These are phyloP conservation scores for Eremothecium gossypii DNA, from an alignment of 1,139 yeast species.

Conservation along the genomic window DNA sequence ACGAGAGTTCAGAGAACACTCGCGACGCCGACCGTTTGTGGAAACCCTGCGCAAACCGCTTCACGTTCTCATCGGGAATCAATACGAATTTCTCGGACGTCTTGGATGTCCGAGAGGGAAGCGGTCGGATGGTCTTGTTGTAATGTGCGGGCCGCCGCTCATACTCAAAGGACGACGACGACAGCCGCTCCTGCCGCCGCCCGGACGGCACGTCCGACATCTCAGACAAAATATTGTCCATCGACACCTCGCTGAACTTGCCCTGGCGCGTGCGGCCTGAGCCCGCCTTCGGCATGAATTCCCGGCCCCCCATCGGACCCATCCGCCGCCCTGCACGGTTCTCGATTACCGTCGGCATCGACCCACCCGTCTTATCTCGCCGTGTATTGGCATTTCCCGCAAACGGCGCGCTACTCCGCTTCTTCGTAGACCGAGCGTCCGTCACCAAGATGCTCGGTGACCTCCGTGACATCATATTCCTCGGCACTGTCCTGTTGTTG, in stretches of 20 bases:
- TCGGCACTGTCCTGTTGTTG: background rate
- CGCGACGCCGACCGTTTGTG: conserved; percentile 10
- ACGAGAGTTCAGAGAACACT: conserved; percentile 59
- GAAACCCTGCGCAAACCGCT: conserved; percentile 7
- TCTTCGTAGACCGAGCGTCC: conserved; percentile 61
- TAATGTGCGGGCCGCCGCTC: conserved; percentile 14
- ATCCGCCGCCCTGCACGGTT: background rate
- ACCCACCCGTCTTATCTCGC: background rate
- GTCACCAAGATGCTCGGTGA: conserved; percentile 92
- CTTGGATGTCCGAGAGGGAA: conserved; percentile 82
- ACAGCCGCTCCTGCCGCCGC: conserved; percentile 32
- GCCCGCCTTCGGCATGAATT: background rate
- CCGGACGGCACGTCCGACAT: conserved; percentile 78
- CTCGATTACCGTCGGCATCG: conserved; percentile 1
- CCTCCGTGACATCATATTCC: conserved; percentile 32
- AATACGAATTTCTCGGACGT: conserved; percentile 77
- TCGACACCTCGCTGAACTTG: conserved; percentile 56
- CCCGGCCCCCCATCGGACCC: conserved; percentile 1
- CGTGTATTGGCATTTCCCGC: conserved; percentile 38
- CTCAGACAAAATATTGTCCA: conserved; percentile 61
- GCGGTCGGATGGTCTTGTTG: conserved; percentile 53
- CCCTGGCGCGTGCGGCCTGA: conserved; percentile 10
- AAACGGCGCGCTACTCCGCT: conserved; percentile 74
- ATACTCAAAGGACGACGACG: conserved; percentile 28
- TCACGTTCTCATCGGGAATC: conserved; percentile 55